Base-by-base conservation (phyloP, 371 early-diverging fungal genomes). In the Vairimorpha ceranae region DNA sequence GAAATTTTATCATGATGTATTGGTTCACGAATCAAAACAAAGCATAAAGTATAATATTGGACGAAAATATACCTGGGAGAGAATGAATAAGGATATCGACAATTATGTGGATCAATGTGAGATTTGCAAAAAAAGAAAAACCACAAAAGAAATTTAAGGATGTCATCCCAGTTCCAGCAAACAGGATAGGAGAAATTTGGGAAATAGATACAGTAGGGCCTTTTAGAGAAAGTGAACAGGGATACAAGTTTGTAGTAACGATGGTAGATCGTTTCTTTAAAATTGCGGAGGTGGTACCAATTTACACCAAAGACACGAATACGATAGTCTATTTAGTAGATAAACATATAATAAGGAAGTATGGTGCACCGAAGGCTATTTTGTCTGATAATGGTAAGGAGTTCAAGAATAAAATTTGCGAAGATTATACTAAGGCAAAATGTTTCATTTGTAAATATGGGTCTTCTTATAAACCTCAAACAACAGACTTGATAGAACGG, bases 341-440 rank as follows among this genome's bases (percentile, higher is more conserved):
- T 15, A 21, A 48, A n/a, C n/a, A n/a, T n/a, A 21, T 65, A 2
- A 56, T 65, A 21, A 4, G 4, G n/a, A 67, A 38, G 41, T 60
- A 65, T 7, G 59, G 63, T 2, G 17, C 67, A 2, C 63, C 60
- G 2, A 36, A 43, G 23, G 25, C 19, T 2, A 67, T 67, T 7
- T 30, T 63, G 21, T 61, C 63, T 1, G 67, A 67, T 30, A 63
- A 67, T 25, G 67, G 67, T 2, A 21, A 1, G 2, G 67, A 67
- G 21, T 67, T 67, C 59, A 15, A 3, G 30, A 67, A 67, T 25
- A 67, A 56, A 21, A 29, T 51, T 1, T n/a, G n/a, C n/a, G n/a
- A n/a, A n/a, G n/a, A n/a, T n/a, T n/a, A n/a, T n/a, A n/a, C n/a
- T n/a, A n/a, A n/a, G n/a, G 21, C 15, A 2, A 21, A 51, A 21